phyloP scores from a whole-genome alignment of 169 alveolate species.

The Plasmodium cynomolgi region DNA sequence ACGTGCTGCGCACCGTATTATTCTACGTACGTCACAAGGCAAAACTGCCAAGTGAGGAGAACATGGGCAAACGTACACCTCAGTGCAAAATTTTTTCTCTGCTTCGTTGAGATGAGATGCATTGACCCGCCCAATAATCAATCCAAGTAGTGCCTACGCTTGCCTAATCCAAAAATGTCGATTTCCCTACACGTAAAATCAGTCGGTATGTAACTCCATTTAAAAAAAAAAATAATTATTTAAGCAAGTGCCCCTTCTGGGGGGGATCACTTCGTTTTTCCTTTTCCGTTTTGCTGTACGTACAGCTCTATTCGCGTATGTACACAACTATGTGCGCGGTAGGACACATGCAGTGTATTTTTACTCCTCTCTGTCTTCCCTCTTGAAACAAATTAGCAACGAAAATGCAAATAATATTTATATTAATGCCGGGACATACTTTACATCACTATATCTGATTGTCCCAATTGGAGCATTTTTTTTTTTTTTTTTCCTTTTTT shows the following conservation, averaged over 20 bases:
- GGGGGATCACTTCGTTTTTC: background rate
- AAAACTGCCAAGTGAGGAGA: background rate
- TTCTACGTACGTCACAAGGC: background rate
- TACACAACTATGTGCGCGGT: background rate
- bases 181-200: background rate
- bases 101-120: too few species aligned
- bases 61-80: background rate
- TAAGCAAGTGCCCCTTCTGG: background rate
- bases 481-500: background rate
- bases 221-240: too few species aligned
- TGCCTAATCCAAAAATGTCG: too few species aligned
- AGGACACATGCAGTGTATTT: background rate
- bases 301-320: background rate
- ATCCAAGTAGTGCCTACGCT: too few species aligned
- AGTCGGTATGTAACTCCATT: background rate
- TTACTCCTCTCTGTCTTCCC: background rate
- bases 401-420: background rate
- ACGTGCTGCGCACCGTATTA: background rate
- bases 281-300: background rate
- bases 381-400: background rate
- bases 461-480: background rate
- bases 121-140: too few species aligned
- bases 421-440: background rate
- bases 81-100: too few species aligned
- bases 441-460: background rate